Conservation (phyloP, 805 yeast species). For the Metschnikowia dekortorum region DNA sequence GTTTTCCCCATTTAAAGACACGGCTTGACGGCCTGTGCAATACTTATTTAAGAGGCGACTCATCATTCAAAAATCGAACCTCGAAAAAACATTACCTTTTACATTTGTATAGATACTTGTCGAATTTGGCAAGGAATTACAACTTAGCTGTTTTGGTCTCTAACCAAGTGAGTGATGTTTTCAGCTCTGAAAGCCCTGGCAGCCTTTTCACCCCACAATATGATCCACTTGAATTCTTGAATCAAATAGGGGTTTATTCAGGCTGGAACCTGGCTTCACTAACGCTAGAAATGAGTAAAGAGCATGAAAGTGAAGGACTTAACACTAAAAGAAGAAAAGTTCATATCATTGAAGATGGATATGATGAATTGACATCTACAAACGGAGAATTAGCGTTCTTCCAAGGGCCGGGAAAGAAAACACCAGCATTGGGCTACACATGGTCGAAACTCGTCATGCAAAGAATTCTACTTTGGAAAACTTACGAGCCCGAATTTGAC, state of each 20-base stretch:
- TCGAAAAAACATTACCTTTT: constrained; percentile 41
- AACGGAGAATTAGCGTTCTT: no score
- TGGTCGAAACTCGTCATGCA: constrained; percentile 16
- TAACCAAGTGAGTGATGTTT: constrained; percentile 73
- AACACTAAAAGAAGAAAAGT: background rate
- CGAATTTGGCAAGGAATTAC: constrained; percentile 43
- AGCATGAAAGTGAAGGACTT: background rate
- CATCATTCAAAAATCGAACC: constrained; percentile 22
- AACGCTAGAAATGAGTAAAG: background rate
- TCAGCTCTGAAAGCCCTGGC: constrained; percentile 20
- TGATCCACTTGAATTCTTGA: constrained; percentile 45
- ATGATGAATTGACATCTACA: background rate
- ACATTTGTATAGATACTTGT: constrained; percentile 44
- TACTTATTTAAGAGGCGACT: constrained; percentile 14
- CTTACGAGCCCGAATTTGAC: constrained; percentile 7
- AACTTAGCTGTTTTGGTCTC: constrained; percentile 63
- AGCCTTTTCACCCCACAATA: constrained; percentile 10
- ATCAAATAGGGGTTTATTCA: constrained; percentile 65
- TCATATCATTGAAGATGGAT: background rate
- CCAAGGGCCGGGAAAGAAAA: constrained; percentile 7
- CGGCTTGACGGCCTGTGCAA: constrained; percentile 29
- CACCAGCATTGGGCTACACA: constrained; percentile 17
- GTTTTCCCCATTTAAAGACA: constrained; percentile 7
- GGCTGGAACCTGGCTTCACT: constrained; percentile 57
- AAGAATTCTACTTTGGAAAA: constrained; percentile 16